Evolutionary conservation across 805 yeast species (phyloP).

Genomic region (Wickerhamomyces hampshirensis): DNA sequence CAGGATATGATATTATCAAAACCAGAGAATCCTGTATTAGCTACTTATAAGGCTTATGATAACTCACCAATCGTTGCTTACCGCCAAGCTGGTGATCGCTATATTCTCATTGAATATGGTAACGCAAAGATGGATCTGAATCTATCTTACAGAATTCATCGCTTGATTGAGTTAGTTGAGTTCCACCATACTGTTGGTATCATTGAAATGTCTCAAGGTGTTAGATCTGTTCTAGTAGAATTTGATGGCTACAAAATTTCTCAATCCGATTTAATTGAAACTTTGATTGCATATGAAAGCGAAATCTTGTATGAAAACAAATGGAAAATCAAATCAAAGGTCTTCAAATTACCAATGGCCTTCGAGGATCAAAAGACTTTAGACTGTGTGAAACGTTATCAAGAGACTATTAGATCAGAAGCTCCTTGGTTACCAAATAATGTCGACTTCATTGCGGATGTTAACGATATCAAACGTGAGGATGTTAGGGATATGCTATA

Average conservation of each 20-base stretch:
- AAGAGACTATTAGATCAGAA: conserved; percentile 84
- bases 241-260: conserved; percentile 58
- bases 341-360: conserved; percentile 88
- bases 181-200: conserved; percentile 69
- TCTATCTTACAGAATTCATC: conserved; percentile 78
- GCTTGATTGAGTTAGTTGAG: conserved; percentile 68
- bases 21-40: conserved; percentile 69
- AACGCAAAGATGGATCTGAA: conserved; percentile 82
- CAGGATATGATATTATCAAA: conserved; percentile 30
- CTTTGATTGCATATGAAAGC: conserved; percentile 68
- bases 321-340: conserved; percentile 84
- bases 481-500: conserved; percentile 82
- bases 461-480: conserved; percentile 73
- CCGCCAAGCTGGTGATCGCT: conserved; percentile 97
- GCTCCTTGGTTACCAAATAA: conserved; percentile 99
- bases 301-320: conserved; percentile 68
- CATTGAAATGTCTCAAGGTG: conserved; percentile 96
- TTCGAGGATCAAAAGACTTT: conserved; percentile 89
- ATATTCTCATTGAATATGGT: conserved; percentile 88
- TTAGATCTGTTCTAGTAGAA: conserved; percentile 88
- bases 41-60: conserved; percentile 40
- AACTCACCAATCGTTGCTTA: conserved; percentile 69
- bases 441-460: conserved; percentile 89
- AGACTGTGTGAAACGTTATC: conserved; percentile 85
- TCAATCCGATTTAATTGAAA: conserved; percentile 58